phyloP scores from a whole-genome alignment of 805 yeast genomes.

The Nematodospora valgi region DNA sequence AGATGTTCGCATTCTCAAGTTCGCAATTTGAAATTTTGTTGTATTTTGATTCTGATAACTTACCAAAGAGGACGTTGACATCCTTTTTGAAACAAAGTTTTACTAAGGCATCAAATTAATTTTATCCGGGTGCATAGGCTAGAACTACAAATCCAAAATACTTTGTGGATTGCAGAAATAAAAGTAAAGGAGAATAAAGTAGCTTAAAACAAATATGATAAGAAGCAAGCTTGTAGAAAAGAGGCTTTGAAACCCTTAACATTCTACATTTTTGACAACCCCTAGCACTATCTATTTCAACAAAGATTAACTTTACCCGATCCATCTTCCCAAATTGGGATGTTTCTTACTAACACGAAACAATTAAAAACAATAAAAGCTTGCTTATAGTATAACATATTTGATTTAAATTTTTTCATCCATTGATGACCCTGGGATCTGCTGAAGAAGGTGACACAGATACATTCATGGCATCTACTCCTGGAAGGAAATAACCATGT shows the following conservation, averaged over 20 bases:
- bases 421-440: constrained; percentile 64
- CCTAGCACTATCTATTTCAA: constrained; percentile 54
- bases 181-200: constrained; percentile 31
- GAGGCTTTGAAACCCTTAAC: constrained; percentile 26
- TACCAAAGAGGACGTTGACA: constrained; percentile 42
- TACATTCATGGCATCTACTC: constrained; percentile 69
- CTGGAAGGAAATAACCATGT: constrained; percentile 44
- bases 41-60: constrained; percentile 51
- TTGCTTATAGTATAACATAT: constrained; percentile 60
- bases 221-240: constrained; percentile 32
- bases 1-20: constrained; percentile 57
- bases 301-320: constrained; percentile 68
- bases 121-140: constrained; percentile 67
- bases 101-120: constrained; percentile 48
- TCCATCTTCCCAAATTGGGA: constrained; percentile 69
- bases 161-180: constrained; percentile 35
- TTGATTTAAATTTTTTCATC: constrained; percentile 67
- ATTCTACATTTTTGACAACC: constrained; percentile 27
- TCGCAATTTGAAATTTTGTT: constrained; percentile 51
- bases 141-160: constrained; percentile 61
- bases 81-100: constrained; percentile 42
- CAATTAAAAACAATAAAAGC: constrained; percentile 59
- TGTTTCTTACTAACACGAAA: constrained; percentile 52
- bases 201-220: constrained; percentile 31
- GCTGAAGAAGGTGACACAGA: constrained; percentile 84